phyloP scores from a whole-genome alignment of 345 rosid species.

The Combretum micranthum region DNA sequence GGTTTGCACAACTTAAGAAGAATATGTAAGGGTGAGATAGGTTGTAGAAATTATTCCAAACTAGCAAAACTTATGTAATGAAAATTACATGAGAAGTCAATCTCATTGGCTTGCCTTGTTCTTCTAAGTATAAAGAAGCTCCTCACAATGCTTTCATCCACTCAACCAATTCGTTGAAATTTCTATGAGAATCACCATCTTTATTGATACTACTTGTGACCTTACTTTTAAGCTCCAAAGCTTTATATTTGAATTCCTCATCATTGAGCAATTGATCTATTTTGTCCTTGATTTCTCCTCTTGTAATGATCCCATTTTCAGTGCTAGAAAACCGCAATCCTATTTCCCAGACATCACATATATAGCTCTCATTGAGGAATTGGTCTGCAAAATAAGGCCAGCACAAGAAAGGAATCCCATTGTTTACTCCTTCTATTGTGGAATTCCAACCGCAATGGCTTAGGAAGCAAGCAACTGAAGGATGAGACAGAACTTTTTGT shows the following conservation, averaged over 20 bases:
- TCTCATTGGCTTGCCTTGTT: no score
- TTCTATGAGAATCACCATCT: not conserved
- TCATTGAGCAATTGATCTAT: conserved; percentile 7
- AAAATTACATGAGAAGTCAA: no score
- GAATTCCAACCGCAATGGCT: conserved; percentile 40
- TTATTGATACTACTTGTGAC: not conserved
- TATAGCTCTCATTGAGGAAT: conserved; percentile 20
- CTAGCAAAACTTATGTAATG: no score
- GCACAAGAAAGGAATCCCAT: conserved; percentile 27
- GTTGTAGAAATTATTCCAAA: no score
- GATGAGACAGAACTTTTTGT: conserved; percentile 15
- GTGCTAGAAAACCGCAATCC: conserved; percentile 17
- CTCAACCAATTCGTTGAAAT: conserved; percentile 3
- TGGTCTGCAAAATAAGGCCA: conserved; percentile 35
- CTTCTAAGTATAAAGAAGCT: conserved; percentile 2
- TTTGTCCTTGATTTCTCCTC: conserved; percentile 18
- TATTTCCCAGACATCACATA: conserved; percentile 23
- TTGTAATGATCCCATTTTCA: conserved; percentile 15
- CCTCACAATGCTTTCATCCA: no score
- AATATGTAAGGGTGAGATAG: no score
- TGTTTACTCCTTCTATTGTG: no score
- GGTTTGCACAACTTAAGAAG: no score
- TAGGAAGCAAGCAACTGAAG: conserved; percentile 18
- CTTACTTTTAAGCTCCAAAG: conserved; percentile 6
- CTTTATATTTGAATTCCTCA: conserved; percentile 1